Percentiles rank a stretch among this genome's conserved stretches.
Evolutionary conservation across 2,329 filamentous ascomycete species (phyloP).

Genomic region (Ophiostoma quercus): DNA sequence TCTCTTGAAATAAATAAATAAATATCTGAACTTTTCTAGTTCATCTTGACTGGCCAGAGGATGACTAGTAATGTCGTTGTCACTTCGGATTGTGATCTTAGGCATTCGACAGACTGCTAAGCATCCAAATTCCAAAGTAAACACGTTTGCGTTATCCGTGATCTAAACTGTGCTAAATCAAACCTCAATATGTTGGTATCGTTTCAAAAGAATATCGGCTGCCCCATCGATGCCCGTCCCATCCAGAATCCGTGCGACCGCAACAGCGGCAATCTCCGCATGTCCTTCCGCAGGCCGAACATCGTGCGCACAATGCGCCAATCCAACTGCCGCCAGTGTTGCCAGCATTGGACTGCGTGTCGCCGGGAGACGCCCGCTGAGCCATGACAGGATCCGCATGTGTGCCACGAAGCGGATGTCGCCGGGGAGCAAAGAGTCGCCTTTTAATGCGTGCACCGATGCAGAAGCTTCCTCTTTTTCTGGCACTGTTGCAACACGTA

Average conservation of each 20-base stretch:
- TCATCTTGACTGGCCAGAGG: too few species aligned
- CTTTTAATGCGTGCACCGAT: not conserved
- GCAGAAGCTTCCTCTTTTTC: not conserved
- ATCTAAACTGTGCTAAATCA: not conserved
- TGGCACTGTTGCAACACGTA: not conserved
- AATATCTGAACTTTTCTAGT: too few species aligned
- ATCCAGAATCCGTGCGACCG: constrained; percentile 25
- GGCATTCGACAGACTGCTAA: too few species aligned
- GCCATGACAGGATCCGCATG: constrained; percentile 28
- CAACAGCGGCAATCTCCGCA: constrained; percentile 24
- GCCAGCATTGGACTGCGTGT: constrained; percentile 25
- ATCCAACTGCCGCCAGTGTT: constrained; percentile 27
- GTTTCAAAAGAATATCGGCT: constrained; percentile 24
- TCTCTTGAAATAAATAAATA: too few species aligned
- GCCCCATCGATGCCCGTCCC: constrained; percentile 26
- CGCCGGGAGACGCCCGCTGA: constrained; percentile 25
- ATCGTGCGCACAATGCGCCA: constrained; percentile 29
- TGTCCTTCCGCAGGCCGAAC: constrained; percentile 28
- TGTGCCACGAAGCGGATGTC: constrained; percentile 29
- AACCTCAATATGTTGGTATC: not conserved
- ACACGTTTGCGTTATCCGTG: too few species aligned
- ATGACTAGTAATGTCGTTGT: too few species aligned
- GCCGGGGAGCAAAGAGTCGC: constrained; percentile 25
- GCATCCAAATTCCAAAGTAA: too few species aligned
- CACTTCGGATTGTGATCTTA: too few species aligned